Evolutionary conservation across 805 yeast genomes (phyloP), one percentile per base, ranked within the genome.

Genomic region (Spathaspora hagerdaliae): DNA sequence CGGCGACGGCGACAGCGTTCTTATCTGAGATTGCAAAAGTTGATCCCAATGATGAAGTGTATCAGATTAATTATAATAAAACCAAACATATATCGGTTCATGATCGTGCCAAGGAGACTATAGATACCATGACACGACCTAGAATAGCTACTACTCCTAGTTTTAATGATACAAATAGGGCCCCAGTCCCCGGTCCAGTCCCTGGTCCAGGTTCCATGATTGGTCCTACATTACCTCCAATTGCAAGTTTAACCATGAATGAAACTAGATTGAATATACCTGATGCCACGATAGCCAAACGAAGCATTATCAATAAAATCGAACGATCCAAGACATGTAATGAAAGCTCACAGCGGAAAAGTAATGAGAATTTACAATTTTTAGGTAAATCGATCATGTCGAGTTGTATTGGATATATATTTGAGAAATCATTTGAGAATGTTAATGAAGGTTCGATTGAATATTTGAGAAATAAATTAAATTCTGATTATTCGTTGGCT

Each of bases 241-340:
- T 47, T 8, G 38, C 44, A 11, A 46, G 36, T 14, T 36, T 43
- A 7, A 42, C 43, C 9, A 38, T 24, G 35, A 32, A 31, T 40
- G 38, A 26, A 31, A 27, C 14, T 38, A 31, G 38, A 13, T 27
- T 42, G 3, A 38, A 29, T 19, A 43, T 46, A 14, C 45, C 45
- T 5, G 37, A 36, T 24, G 33, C 41, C 38, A 31, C 26, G 15
- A 15, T 36, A 24, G 57, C 57, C 7, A 51, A 49, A 33, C 38
- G 42, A 13, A 47, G 39, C 5, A 39, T 58, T 7, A 41, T 59
- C 12, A 56, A 61, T 41, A 72, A 69, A 40, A 75, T 85, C 42
- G 85, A 83, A 52, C 73, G 79, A 40, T 83, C 90, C 6, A 78
- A 77, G 48, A 75, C 85, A 24, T 83, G 89, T 53, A 69, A 77